phyloP scores from a whole-genome alignment of 2,329 filamentous ascomycete species.

The Meredithiella fracta region DNA sequence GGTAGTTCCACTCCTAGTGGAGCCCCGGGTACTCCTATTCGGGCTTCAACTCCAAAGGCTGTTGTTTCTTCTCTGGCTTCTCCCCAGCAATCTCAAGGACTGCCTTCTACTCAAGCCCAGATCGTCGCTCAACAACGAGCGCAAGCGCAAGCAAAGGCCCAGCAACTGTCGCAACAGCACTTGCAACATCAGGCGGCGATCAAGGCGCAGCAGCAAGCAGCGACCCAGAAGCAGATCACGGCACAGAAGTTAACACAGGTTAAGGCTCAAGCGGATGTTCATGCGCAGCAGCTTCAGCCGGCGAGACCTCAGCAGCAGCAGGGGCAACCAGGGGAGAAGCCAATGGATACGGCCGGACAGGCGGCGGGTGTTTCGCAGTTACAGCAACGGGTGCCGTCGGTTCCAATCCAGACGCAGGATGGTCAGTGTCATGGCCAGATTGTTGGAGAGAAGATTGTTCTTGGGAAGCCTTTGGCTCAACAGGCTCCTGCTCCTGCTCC shows the following conservation, averaged over 20 bases:
- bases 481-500: neutral
- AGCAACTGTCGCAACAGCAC: conserved; percentile 6
- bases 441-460: too few relatives aligned
- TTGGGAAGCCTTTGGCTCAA: neutral
- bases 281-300: neutral
- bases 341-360: too few relatives aligned
- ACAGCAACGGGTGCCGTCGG: neutral
- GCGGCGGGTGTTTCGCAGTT: neutral
- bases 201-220: neutral
- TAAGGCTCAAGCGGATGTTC: neutral
- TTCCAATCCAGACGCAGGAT: neutral
- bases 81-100: neutral
- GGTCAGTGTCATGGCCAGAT: too few relatives aligned
- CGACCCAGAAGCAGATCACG: neutral
- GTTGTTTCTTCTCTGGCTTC: neutral
- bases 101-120: neutral
- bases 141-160: conserved; percentile 6
- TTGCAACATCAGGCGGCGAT: neutral
- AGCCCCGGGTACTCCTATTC: neutral
- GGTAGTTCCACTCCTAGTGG: too few relatives aligned
- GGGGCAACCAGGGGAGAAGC: neutral
- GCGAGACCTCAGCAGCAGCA: neutral
- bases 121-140: conserved; percentile 4
- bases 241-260: neutral
- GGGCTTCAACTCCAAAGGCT: neutral